Evolutionary conservation across 176 grass and related monocot species (phyloP).

Genomic region (Chrysopogon serrulatus): DNA sequence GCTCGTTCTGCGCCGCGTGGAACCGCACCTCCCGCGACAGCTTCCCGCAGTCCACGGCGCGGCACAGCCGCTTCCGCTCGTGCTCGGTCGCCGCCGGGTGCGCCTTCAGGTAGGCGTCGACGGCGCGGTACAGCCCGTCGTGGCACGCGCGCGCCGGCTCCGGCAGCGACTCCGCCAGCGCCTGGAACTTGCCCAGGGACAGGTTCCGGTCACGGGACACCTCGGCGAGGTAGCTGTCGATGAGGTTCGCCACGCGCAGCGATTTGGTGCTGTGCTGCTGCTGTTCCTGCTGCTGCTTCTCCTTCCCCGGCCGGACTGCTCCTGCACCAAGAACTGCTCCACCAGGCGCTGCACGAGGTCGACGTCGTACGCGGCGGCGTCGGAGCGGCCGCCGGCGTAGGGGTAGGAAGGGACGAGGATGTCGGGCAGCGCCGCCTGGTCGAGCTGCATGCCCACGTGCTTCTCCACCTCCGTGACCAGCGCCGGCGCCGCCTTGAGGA

Average conservation of each 20-base stretch:
- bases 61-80: constrained; percentile 84
- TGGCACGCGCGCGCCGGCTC: constrained; percentile 67
- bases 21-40: constrained; percentile 82
- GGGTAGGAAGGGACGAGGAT: constrained; percentile 59
- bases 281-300: neutral
- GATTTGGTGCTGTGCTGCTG: constrained; percentile 31
- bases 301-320: constrained; percentile 32
- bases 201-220: constrained; percentile 86
- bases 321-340: constrained; percentile 93
- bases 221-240: constrained; percentile 91
- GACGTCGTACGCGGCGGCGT: constrained; percentile 79
- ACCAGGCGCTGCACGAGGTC: constrained; percentile 89
- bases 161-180: constrained; percentile 72
- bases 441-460: constrained; percentile 79
- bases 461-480: constrained; percentile 85
- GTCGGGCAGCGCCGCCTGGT: constrained; percentile 63
- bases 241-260: constrained; percentile 48
- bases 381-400: constrained; percentile 41
- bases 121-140: constrained; percentile 82
- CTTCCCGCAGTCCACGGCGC: constrained; percentile 95
- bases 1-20: constrained; percentile 95
- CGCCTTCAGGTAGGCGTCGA: constrained; percentile 94
- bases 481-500: constrained; percentile 69
- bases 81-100: constrained; percentile 81
- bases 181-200: constrained; percentile 85